Evolutionary conservation across 768 basidiomycete species (phyloP).

Genomic region (Mycena galericulata): DNA sequence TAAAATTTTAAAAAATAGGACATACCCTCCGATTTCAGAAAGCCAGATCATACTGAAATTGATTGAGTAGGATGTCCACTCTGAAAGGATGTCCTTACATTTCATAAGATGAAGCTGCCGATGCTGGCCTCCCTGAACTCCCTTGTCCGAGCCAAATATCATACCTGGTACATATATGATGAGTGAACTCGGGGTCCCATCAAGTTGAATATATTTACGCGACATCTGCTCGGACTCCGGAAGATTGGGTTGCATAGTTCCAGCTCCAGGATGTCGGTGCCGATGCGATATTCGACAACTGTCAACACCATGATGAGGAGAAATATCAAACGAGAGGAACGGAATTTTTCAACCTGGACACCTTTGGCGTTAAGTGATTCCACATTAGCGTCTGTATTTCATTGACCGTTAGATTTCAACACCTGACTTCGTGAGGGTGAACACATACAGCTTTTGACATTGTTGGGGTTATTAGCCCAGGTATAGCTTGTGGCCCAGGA

Average conservation of each 20-base stretch:
- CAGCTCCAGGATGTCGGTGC: constrained; percentile 67
- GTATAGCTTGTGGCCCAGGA: constrained; percentile 67
- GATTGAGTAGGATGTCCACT: constrained; percentile 47
- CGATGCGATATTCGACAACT: constrained; percentile 56
- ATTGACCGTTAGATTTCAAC: neutral
- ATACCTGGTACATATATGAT: too few relatives aligned
- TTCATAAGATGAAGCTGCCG: constrained; percentile 61
- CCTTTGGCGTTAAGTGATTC: too few relatives aligned
- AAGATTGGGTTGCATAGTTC: constrained; percentile 57
- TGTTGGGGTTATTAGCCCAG: constrained; percentile 63
- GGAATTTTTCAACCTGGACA: too few relatives aligned
- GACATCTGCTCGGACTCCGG: constrained; percentile 66
- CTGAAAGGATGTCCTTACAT: constrained; percentile 55
- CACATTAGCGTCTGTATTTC: too few relatives aligned
- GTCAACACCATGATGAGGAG: neutral
- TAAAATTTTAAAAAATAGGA: neutral
- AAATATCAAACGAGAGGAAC: neutral
- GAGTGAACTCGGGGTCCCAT: constrained; percentile 54
- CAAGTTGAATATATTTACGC: constrained; percentile 45
- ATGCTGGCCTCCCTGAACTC: too few relatives aligned
- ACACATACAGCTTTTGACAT: constrained; percentile 66
- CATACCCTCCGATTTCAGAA: constrained; percentile 65
- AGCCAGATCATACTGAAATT: too few relatives aligned
- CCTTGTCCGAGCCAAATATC: too few relatives aligned
- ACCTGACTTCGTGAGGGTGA: neutral